Evolutionary conservation across 768 basidiomycete species (phyloP).

Genomic region (Saitozyma podzolica): DNA sequence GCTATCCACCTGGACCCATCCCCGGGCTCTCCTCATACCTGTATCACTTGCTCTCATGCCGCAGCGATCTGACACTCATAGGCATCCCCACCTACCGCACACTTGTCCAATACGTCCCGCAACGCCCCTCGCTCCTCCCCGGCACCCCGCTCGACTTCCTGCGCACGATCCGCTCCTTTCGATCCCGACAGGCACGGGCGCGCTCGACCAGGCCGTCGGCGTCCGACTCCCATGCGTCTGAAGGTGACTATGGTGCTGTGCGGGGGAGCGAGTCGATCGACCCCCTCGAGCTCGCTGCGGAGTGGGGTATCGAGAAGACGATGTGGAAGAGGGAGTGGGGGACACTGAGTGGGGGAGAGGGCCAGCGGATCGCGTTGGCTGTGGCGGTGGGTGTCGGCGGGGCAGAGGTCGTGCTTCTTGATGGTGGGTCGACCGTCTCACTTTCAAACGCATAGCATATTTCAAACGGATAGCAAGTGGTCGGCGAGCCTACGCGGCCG

Average conservation of each 20-base stretch:
- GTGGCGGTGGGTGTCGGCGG: conserved; percentile 70
- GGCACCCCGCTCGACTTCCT: conserved; percentile 77
- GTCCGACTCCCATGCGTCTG: background rate
- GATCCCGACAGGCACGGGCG: conserved; percentile 52
- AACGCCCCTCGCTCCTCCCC: conserved; percentile 80
- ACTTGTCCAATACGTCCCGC: conserved; percentile 79
- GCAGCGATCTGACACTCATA: conserved; percentile 29
- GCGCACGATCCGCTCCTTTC: conserved; percentile 60
- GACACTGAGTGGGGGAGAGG: conserved; percentile 80
- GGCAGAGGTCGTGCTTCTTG: conserved; percentile 70
- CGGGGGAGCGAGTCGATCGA: conserved; percentile 9
- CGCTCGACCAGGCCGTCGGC: background rate
- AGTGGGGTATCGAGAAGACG: conserved; percentile 67
- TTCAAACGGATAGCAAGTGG: background rate
- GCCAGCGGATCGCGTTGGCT: conserved; percentile 77
- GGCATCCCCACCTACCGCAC: conserved; percentile 78
- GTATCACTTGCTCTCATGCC: background rate
- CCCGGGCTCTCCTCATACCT: background rate
- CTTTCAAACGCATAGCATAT: no score
- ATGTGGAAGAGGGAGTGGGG: conserved; percentile 81
- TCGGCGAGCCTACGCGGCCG: background rate
- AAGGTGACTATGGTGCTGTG: background rate
- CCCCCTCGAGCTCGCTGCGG: conserved; percentile 61
- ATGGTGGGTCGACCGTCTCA: conserved; percentile 40
- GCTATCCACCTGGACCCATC: background rate